phyloP scores from a whole-genome alignment of 768 basidiomycete genomes.

The Calvatia gigantea region DNA sequence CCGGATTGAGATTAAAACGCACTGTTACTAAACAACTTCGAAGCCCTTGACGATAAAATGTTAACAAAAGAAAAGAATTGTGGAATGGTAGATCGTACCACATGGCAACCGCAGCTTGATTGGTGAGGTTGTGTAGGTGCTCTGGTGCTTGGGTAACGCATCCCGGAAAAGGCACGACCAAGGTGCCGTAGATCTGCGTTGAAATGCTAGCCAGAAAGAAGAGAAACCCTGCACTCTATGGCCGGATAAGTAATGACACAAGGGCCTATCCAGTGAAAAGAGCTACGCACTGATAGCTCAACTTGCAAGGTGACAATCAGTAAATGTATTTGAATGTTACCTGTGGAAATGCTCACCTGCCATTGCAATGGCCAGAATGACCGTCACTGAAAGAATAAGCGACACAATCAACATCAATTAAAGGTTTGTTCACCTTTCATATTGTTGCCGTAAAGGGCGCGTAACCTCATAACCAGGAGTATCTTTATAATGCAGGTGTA shows the following conservation, averaged over 20 bases:
- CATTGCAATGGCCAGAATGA: background rate
- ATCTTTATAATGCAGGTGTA: constrained; percentile 8
- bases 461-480: constrained; percentile 5
- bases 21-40: constrained; percentile 4
- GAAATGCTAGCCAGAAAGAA: background rate
- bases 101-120: background rate
- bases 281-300: background rate
- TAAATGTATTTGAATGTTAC: background rate
- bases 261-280: background rate
- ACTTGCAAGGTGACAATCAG: background rate
- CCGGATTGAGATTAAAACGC: background rate
- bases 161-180: background rate
- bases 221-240: background rate
- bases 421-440: background rate
- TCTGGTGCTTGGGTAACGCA: background rate
- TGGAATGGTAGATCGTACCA: background rate
- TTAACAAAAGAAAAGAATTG: background rate
- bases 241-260: background rate
- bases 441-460: constrained; percentile 5
- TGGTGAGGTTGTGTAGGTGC: background rate
- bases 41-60: background rate
- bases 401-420: background rate
- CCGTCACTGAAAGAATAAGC: background rate
- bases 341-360: background rate
- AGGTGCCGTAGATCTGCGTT: constrained; percentile 2